Conservation (phyloP, 495 filamentous ascomycete species). For the Annulohypoxylon bovei region DNA sequence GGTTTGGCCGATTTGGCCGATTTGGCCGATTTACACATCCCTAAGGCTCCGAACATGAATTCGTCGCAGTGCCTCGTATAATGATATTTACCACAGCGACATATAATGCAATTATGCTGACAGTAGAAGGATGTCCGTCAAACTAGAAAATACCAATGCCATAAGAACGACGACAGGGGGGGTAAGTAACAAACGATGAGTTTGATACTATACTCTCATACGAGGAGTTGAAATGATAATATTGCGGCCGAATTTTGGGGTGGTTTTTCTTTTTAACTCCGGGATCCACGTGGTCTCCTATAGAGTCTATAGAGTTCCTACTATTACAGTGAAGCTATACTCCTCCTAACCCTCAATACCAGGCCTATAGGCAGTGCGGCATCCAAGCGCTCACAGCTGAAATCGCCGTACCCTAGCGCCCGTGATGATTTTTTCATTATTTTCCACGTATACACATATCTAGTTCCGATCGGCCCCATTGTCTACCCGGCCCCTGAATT, state of each 20-base stretch:
- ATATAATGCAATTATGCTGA: too few relatives aligned
- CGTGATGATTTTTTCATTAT: neutral
- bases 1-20: too few relatives aligned
- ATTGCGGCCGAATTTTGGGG: neutral
- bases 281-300: neutral
- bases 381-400: neutral
- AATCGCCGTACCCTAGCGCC: neutral
- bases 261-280: neutral
- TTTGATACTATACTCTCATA: neutral
- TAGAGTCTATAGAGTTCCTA: slow-evolving; percentile 5
- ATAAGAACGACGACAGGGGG: neutral
- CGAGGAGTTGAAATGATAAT: slow-evolving; percentile 24
- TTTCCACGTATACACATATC: slow-evolving; percentile 15
- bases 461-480: neutral
- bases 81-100: neutral
- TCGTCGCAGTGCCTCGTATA: neutral
- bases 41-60: neutral
- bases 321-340: slow-evolving; percentile 28
- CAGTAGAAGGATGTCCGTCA: too few relatives aligned
- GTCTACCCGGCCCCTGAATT: neutral
- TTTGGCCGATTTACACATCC: neutral
- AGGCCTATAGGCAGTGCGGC: neutral
- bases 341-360: neutral
- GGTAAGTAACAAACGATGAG: too few relatives aligned
- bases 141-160: neutral